phyloP scores from a whole-genome alignment of 2,329 filamentous ascomycete genomes.

The Chlorencoelia australis region DNA sequence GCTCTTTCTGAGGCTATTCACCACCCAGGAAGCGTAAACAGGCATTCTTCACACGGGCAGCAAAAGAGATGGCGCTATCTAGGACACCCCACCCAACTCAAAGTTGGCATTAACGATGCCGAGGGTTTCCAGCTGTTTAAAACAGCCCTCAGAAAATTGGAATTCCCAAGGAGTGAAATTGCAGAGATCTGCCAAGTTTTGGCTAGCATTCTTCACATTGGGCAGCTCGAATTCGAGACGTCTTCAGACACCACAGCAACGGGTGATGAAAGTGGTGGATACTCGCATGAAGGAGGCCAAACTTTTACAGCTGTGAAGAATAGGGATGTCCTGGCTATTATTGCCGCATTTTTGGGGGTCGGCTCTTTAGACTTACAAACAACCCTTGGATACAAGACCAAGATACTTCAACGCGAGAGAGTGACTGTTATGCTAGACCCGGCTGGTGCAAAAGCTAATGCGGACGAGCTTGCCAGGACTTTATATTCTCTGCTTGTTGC shows the following conservation, averaged over 20 bases:
- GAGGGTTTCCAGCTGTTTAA: conserved; percentile 98
- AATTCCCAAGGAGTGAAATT: conserved; percentile 88
- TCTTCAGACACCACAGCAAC: conserved; percentile 68
- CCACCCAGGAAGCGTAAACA: conserved; percentile 33
- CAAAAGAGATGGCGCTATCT: conserved; percentile 92
- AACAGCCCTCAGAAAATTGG: conserved; percentile 83
- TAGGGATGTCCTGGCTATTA: conserved; percentile 74
- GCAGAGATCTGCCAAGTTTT: conserved; percentile 94
- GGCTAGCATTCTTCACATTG: conserved; percentile 91
- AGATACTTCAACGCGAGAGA: conserved; percentile 88
- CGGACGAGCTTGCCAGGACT: conserved; percentile 86
- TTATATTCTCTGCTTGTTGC: conserved; percentile 90
- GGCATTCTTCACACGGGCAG: conserved; percentile 34
- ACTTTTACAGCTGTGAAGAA: conserved; percentile 83
- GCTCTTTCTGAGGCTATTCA: conserved; percentile 39
- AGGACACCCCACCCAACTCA: conserved; percentile 91
- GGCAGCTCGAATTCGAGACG: conserved; percentile 87
- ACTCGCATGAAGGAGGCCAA: conserved; percentile 88
- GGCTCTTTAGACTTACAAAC: conserved; percentile 71
- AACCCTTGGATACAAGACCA: conserved; percentile 90
- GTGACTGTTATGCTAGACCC: conserved; percentile 99
- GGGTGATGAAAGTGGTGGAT: conserved; percentile 88
- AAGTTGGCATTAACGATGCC: conserved; percentile 90
- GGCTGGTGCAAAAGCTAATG: conserved; percentile 78
- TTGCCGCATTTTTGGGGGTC: conserved; percentile 92